Percentiles rank a stretch among this genome's conserved stretches.
Conservation (phyloP, 768 basidiomycete species). For the Hericium erinaceus region DNA sequence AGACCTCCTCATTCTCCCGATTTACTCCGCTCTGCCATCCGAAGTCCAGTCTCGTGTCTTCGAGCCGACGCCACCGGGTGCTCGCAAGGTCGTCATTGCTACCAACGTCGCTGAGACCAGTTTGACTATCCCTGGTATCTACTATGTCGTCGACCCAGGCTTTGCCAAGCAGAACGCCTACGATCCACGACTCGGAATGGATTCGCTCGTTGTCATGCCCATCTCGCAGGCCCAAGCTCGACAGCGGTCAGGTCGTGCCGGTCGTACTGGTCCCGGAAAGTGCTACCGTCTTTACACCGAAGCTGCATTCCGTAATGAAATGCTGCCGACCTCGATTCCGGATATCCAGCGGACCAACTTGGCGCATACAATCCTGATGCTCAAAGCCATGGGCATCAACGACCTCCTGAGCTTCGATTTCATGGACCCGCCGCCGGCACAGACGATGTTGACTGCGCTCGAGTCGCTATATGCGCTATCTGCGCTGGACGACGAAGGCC, state of each 20-base stretch:
- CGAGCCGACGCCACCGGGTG: conserved; percentile 94
- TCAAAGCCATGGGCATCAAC: conserved; percentile 99
- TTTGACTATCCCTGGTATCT: conserved; percentile 96
- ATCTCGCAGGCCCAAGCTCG: conserved; percentile 98
- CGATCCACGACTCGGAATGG: conserved; percentile 96
- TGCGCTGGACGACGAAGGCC: conserved; percentile 92
- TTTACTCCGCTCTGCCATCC: conserved; percentile 96
- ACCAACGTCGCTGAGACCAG: conserved; percentile 99
- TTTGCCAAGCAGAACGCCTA: conserved; percentile 99
- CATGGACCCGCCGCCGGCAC: conserved; percentile 98
- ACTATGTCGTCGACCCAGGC: conserved; percentile 97
- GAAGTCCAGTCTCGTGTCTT: conserved; percentile 98
- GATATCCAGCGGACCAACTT: conserved; percentile 97
- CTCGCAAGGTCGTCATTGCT: conserved; percentile 99
- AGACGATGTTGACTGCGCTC: conserved; percentile 92
- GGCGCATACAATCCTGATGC: conserved; percentile 83
- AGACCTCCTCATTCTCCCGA: conserved; percentile 91
- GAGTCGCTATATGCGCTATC: conserved; percentile 93
- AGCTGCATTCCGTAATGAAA: conserved; percentile 96
- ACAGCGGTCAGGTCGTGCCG: conserved; percentile 92
- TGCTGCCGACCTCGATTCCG: conserved; percentile 95
- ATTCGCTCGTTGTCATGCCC: conserved; percentile 96
- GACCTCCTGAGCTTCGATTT: conserved; percentile 97
- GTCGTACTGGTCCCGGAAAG: conserved; percentile 96
- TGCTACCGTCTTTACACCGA: conserved; percentile 98